A percentile compares a stretch with the other conserved stretches of the same genome.
These are phyloP conservation scores for Penicillium nucicola DNA, from an alignment of 495 filamentous ascomycete species.

Conservation along the genomic window DNA sequence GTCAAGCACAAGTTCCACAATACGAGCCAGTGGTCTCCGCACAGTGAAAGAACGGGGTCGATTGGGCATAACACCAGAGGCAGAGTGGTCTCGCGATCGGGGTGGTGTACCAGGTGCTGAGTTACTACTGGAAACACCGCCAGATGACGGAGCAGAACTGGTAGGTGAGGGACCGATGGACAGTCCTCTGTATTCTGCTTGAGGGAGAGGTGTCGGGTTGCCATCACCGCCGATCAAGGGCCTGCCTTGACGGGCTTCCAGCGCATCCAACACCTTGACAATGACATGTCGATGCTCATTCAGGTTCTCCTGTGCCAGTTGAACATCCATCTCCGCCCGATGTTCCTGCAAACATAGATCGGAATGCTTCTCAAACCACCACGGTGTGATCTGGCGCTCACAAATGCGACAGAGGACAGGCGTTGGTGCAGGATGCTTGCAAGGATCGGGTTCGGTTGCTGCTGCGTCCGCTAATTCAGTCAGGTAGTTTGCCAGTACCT, in stretches of 20 bases:
- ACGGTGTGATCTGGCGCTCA: slow-evolving; percentile 94
- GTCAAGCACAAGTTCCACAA: slow-evolving; percentile 91
- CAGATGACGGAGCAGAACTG: slow-evolving; percentile 54
- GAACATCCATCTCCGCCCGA: slow-evolving; percentile 94
- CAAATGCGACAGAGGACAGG: slow-evolving; percentile 95
- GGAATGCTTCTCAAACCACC: slow-evolving; percentile 99
- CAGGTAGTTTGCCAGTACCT: slow-evolving; percentile 90
- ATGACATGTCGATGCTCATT: slow-evolving; percentile 95
- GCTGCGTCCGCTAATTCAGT: slow-evolving; percentile 85
- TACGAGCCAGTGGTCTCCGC: slow-evolving; percentile 80
- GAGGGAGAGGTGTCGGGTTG: slow-evolving; percentile 41
- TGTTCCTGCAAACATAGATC: slow-evolving; percentile 96
- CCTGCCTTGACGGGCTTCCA: slow-evolving; percentile 77
- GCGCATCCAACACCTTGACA: slow-evolving; percentile 87
- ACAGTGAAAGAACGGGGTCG: slow-evolving; percentile 83
- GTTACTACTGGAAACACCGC: slow-evolving; percentile 58
- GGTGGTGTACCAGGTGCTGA: slow-evolving; percentile 68
- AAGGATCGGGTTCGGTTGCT: slow-evolving; percentile 82
- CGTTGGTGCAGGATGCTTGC: slow-evolving; percentile 76
- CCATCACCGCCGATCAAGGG: slow-evolving; percentile 58
- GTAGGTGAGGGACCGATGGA: slow-evolving; percentile 69
- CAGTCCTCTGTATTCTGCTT: slow-evolving; percentile 87
- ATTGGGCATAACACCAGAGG: slow-evolving; percentile 65
- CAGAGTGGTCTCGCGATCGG: slow-evolving; percentile 78
- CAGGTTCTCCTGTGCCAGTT: slow-evolving; percentile 87